Percentiles rank a stretch among this genome's conserved stretches.
Evolutionary conservation across 208 protist genomes (phyloP).

Genomic region (Trypanosoma lewisi): DNA sequence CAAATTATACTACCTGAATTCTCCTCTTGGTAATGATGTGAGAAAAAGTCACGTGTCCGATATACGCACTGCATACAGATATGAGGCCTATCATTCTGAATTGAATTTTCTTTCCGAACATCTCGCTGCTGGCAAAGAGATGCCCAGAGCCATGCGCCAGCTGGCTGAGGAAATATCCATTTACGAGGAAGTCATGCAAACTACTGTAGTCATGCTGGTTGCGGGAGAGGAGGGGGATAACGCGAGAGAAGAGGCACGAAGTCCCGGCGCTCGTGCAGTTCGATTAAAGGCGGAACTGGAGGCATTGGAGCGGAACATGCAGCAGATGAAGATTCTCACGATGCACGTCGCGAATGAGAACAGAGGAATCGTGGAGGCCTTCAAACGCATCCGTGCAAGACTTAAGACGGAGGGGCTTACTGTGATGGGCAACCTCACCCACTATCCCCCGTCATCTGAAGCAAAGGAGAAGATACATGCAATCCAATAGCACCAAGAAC

Average conservation of each 20-base stretch:
- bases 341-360: slow-evolving; percentile 57
- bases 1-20: slow-evolving; percentile 82
- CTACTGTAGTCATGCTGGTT: slow-evolving; percentile 9
- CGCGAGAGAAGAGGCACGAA: slow-evolving; percentile 1
- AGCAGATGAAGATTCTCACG: slow-evolving; percentile 40
- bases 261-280: slow-evolving; percentile 14
- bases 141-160: slow-evolving; percentile 72
- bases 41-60: slow-evolving; percentile 95
- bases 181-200: slow-evolving; percentile 43
- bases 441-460: background rate
- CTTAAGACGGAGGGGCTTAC: slow-evolving; percentile 49
- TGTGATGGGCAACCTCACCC: slow-evolving; percentile 47
- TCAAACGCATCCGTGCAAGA: slow-evolving; percentile 51
- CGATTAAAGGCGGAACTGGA: slow-evolving; percentile 52
- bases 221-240: slow-evolving; percentile 12
- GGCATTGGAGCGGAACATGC: slow-evolving; percentile 52
- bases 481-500: background rate
- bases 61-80: slow-evolving; percentile 93
- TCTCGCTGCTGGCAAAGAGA: slow-evolving; percentile 35
- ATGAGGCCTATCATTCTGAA: slow-evolving; percentile 92
- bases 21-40: slow-evolving; percentile 92
- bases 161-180: slow-evolving; percentile 72
- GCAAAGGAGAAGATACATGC: background rate
- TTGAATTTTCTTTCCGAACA: slow-evolving; percentile 84
- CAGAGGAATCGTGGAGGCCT: slow-evolving; percentile 41